Evolutionary conservation across 2,329 filamentous ascomycete species (phyloP).

Genomic region (Ceratocystis albifundus): DNA sequence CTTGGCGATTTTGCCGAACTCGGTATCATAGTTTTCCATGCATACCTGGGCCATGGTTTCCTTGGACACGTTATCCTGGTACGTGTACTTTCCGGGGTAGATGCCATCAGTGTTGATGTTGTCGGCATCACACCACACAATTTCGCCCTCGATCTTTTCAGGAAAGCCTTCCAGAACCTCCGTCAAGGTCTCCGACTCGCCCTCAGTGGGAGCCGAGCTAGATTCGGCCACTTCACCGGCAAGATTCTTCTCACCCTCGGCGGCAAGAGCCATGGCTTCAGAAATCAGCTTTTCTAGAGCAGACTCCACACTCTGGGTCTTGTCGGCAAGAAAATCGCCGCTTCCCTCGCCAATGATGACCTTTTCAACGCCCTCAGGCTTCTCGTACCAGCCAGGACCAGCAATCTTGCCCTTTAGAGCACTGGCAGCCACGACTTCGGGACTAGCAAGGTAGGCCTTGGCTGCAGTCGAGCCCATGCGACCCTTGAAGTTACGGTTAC

Average conservation of each 20-base stretch:
- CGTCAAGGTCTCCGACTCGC: slow-evolving; percentile 38
- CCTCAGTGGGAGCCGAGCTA: slow-evolving; percentile 25
- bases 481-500: slow-evolving; percentile 84
- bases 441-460: slow-evolving; percentile 75
- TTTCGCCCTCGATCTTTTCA: slow-evolving; percentile 69
- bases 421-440: slow-evolving; percentile 85
- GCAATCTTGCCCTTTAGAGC: slow-evolving; percentile 61
- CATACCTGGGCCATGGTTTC: slow-evolving; percentile 79
- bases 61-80: slow-evolving; percentile 67
- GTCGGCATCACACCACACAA: slow-evolving; percentile 68
- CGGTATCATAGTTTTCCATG: slow-evolving; percentile 85
- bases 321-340: slow-evolving; percentile 51
- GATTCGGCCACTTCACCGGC: slow-evolving; percentile 26
- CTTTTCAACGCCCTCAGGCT: slow-evolving; percentile 55
- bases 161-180: slow-evolving; percentile 80
- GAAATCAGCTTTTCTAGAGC: slow-evolving; percentile 60
- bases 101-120: slow-evolving; percentile 90
- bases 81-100: slow-evolving; percentile 81
- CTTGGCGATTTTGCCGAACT: slow-evolving; percentile 53
- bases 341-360: slow-evolving; percentile 61
- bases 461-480: slow-evolving; percentile 74
- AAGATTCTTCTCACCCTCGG: slow-evolving; percentile 40
- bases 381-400: slow-evolving; percentile 68
- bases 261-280: slow-evolving; percentile 54
- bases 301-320: slow-evolving; percentile 55